Evolutionary conservation across 805 yeast genomes (phyloP), one percentile per base, ranked within the genome.

Genomic region (Starmerella lactis-condensi): DNA sequence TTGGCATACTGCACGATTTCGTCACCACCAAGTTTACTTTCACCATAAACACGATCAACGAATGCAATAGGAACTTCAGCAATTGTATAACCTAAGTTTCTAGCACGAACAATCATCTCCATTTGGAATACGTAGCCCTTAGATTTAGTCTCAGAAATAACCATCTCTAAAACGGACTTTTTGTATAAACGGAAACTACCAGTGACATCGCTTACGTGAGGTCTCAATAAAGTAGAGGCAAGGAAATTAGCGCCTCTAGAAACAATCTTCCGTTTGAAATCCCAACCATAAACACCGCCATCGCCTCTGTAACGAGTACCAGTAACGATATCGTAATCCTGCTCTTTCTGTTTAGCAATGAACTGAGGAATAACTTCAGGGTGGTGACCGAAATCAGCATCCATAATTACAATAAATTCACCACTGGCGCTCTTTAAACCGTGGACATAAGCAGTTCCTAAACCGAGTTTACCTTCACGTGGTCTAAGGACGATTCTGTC

Each of bases 271-370:
- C 85, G 61, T 62, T 75, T 74, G 52, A 75, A 64, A 47, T 75
- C 82, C 85, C 85, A 75, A 30, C 85, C 85, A 47, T 65, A 75
- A 19, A 75, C 85, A 29, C 85, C 85, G 20, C 85, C 85, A 43
- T 75, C 61, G 11, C 83, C 83, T 8, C 76, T 75, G 45, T 75
- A 75, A 46, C 85, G 64, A 6, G 85, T 75, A 6, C 63, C 63
- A 16, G 61, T 56, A 17, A 58, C 63, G 30, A 58, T 57, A 33
- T 58, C 62, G 33, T 47, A 55, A 46, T 57, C 44, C 20, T 45
- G 45, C 31, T 47, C 44, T 41, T 52, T 46, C 38, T 75, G 85
- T 49, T 69, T 68, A 32, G 62, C 64, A 46, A 75, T 74, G 51
- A 75, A 74, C 50, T 72, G 60, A 6, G 83, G 85, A 51, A 75